These are phyloP conservation scores for Linum trigynum DNA, from an alignment of 345 rosid species.

Conservation along the genomic window DNA sequence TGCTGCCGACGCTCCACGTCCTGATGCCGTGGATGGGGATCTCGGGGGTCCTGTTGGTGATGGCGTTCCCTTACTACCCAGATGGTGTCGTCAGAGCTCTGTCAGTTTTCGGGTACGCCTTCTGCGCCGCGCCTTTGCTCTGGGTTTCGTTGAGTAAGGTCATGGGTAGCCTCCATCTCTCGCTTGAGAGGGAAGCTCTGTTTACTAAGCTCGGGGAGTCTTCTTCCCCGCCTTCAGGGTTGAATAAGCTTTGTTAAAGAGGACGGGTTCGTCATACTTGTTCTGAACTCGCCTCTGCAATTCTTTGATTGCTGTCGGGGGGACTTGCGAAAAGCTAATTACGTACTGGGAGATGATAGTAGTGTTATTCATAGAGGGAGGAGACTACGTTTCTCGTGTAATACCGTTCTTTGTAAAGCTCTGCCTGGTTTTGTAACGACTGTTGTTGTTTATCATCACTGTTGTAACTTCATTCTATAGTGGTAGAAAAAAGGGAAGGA, in stretches of 20 bases:
- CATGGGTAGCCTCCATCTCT: conserved; percentile 48
- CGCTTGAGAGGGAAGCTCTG: conserved; percentile 67
- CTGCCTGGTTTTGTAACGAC: too few species aligned
- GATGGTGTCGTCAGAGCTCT: conserved; percentile 67
- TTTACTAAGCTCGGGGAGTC: conserved; percentile 44
- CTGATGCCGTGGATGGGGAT: conserved; percentile 58
- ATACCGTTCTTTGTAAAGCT: too few species aligned
- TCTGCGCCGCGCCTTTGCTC: conserved; percentile 59
- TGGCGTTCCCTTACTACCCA: conserved; percentile 71
- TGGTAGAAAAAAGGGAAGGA: too few species aligned
- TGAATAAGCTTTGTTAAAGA: conserved; percentile 17
- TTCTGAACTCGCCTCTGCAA: not conserved
- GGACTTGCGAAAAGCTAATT: too few species aligned
- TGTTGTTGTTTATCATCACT: too few species aligned
- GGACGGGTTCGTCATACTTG: too few species aligned
- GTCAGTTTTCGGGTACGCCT: conserved; percentile 59
- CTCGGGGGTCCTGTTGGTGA: conserved; percentile 56
- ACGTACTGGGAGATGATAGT: too few species aligned
- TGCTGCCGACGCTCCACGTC: conserved; percentile 54
- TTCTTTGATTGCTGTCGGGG: not conserved
- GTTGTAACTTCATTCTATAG: too few species aligned
- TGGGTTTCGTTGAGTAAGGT: conserved; percentile 56
- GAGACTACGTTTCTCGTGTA: too few species aligned
- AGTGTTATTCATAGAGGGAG: too few species aligned
- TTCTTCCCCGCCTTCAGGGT: conserved; percentile 20